Evolutionary conservation across 169 alveolate genomes (phyloP), one percentile per base, ranked within the genome.

Genomic region (Eimeria praecox): DNA sequence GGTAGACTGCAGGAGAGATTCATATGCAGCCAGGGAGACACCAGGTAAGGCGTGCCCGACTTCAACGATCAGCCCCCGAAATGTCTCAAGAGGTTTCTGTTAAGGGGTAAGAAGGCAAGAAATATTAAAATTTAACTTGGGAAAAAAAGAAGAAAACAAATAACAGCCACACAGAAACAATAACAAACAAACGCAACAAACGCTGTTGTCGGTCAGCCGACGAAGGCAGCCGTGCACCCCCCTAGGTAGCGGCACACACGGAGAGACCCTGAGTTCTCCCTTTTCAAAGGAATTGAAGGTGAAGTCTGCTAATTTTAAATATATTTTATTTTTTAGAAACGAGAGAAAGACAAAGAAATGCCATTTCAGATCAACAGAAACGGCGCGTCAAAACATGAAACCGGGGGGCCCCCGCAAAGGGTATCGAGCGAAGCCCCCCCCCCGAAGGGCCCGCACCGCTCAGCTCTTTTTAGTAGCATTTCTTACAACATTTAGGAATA

Each of bases 201-300:
- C 27, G 87, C 64, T 5, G 38, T 6, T 5, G 38, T 6, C 87
- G 87, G 33, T 77, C 87, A 10, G 87, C 87, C 24, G 87, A 77
- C 87, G 87, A 77, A 77, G 87, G 87, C 87, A 44, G 87, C 62
- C 59, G 87, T 77, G 87, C 87, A 77, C 59, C 87, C 87, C 87
- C 16, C 87, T 2, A 12, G 87, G 87, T 27, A 42, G 86, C 52
- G 87, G 24, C 87, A 77, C 56, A 42, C 54, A 9, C 64, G 59
- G 64, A 77, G 35, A 20, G 24, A 77, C 87, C 22, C 54, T 42
- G 64, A 0, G 49, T 18, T 35, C 80, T 24, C 3, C 80, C 46
- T 30, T 69, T 69, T 4, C n/a, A 69, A 35, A 14, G 0, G 16
- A 69, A 33, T 10, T 8, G 44, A 27, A 24, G 16, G 80, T 20